Base-by-base conservation (phyloP, 805 yeast genomes). In the Ogataea sp. region DNA sequence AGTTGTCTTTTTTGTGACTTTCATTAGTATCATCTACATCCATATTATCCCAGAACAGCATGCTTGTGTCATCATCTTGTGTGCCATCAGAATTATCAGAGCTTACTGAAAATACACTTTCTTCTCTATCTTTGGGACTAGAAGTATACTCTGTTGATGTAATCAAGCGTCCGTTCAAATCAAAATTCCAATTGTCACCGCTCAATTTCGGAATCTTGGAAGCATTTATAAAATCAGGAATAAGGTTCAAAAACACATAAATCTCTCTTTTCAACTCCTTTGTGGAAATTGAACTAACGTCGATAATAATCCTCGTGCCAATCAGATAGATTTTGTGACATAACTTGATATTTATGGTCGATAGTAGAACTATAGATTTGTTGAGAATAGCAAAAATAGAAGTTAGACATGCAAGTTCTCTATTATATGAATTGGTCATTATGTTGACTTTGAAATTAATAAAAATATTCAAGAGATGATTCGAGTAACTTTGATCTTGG, bases 331-430 rank as follows among this genome's bases (percentile, higher is more conserved):
- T 44, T 16, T 50, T 46, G 43, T 68, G 48, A 3, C 72, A 64
- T 17, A 62, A 50, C 4, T 51, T 39, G 6, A 70, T 50, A 46
- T 73, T 64, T 4, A 61, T 52, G 0, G 71, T 65, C 3, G 74
- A 61, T 4, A 68, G 51, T n/a, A 61, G 55, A 0, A 70, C 45
- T 6, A 78, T 46, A 3, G 69, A 47, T 27, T 62, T 65, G 50
- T 78, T 79, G 15, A 72, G 53, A 14, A 79, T 53, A 38, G 64
- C 62, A 33, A 78, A 51, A 2, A 67, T 49, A 3, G 50, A 29
- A 7, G 64, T 52, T 8, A 56, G 38, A 8, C 50, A 39, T 26
- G 47, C 50, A 3, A 57, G 42, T 35, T 56, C 62, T 21, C 49
- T 49, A 39, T 50, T 52, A 2, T 42, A 41, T n/a, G n/a, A n/a